Evolutionary conservation across 164 flowering plant genomes (phyloP).

Genomic region (Saururus chinensis): DNA sequence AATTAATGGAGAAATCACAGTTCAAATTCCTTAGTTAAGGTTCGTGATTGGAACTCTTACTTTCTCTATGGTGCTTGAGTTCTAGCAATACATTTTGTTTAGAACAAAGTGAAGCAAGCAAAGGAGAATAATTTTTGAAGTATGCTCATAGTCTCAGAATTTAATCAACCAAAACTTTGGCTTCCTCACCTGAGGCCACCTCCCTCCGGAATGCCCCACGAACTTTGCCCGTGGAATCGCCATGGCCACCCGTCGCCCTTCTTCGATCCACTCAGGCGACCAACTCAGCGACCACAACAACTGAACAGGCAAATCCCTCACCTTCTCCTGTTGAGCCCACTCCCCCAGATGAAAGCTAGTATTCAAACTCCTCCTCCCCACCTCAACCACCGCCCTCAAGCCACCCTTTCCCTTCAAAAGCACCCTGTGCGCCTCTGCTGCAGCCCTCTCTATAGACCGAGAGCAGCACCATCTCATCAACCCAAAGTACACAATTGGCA

Average conservation of each 20-base stretch:
- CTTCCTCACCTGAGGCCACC: constrained; percentile 82
- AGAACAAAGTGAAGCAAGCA: too few relatives aligned
- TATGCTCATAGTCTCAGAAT: too few relatives aligned
- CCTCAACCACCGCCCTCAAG: constrained; percentile 40
- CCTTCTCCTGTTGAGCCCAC: constrained; percentile 55
- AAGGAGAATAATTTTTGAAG: neutral
- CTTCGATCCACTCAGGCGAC: constrained; percentile 63
- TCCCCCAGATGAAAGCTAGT: constrained; percentile 64
- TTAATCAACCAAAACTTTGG: too few relatives aligned
- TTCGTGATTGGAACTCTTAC: too few relatives aligned
- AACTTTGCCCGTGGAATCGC: constrained; percentile 57
- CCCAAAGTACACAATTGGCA: constrained; percentile 26
- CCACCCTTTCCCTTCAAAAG: constrained; percentile 70
- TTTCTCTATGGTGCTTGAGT: too few relatives aligned
- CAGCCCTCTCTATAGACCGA: constrained; percentile 21
- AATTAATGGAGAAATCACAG: too few relatives aligned
- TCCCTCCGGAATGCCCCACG: constrained; percentile 62
- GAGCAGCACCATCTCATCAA: constrained; percentile 46
- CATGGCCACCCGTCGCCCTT: constrained; percentile 50
- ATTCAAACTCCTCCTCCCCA: constrained; percentile 56
- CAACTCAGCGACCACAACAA: constrained; percentile 70
- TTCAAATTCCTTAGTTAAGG: too few relatives aligned
- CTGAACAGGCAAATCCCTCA: constrained; percentile 57
- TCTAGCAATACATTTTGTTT: too few relatives aligned
- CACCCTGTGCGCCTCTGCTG: constrained; percentile 54